Conservation (phyloP, 2,329 filamentous ascomycete species). For the Fusarium robinianum region DNA sequence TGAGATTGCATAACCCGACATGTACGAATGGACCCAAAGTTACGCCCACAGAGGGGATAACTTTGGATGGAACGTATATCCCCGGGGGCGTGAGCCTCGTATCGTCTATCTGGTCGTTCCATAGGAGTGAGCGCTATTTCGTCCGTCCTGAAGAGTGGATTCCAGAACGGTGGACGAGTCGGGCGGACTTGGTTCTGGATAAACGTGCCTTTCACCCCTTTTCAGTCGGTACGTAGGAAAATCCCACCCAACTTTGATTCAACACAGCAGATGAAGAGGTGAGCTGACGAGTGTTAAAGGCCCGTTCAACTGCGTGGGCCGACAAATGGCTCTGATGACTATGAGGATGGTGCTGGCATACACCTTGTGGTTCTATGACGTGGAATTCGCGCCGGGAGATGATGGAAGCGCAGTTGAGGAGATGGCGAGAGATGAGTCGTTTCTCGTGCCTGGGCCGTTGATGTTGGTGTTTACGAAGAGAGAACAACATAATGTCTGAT, state of each 20-base stretch:
- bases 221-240: not conserved
- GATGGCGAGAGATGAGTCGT: not conserved
- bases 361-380: conserved; percentile 1
- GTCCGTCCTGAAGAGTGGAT: not conserved
- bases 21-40: conserved; percentile 35
- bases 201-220: conserved; percentile 3
- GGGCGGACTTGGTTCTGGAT: conserved; percentile 1
- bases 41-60: conserved; percentile 34
- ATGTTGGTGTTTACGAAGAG: not conserved
- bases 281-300: not conserved
- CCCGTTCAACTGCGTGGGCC: conserved; percentile 1
- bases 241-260: not conserved
- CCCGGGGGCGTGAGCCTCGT: conserved; percentile 25
- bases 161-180: conserved; percentile 1
- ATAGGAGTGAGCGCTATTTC: conserved; percentile 2
- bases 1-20: conserved; percentile 37
- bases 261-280: not conserved
- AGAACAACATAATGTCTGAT: too few relatives aligned
- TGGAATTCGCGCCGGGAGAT: conserved; percentile 1
- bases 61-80: conserved; percentile 34
- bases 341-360: conserved; percentile 3
- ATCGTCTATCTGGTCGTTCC: conserved; percentile 1
- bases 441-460: not conserved
- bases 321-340: not conserved
- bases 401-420: not conserved